Evolutionary conservation across 345 rosid genomes (phyloP).

Genomic region (Aquilaria malaccensis): DNA sequence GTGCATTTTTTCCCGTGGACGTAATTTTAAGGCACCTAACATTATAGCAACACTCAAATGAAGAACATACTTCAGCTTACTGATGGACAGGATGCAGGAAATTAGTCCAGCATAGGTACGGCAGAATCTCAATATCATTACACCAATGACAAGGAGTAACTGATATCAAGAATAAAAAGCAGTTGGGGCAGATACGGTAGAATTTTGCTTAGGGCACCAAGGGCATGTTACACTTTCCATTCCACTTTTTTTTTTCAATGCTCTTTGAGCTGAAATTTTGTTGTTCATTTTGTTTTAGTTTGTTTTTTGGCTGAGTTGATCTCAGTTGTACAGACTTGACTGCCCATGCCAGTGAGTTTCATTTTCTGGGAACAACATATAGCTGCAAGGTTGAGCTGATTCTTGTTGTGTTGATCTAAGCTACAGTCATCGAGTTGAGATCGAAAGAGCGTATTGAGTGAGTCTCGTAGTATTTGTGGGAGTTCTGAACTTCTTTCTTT

Average conservation of each 20-base stretch:
- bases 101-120: no score
- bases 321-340: constrained; percentile 11
- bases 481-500: no score
- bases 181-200: background rate
- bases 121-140: no score
- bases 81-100: no score
- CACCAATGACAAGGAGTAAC: no score
- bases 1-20: constrained; percentile 1
- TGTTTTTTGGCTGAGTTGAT: constrained; percentile 14
- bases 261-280: constrained; percentile 32
- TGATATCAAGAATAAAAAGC: constrained; percentile 3
- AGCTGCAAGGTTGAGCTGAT: no score
- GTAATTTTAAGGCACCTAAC: constrained; percentile 5
- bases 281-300: background rate
- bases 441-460: no score
- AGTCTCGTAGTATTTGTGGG: no score
- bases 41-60: constrained; percentile 12
- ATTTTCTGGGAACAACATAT: no score
- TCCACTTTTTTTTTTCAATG: constrained; percentile 16
- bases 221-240: constrained; percentile 2
- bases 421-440: no score
- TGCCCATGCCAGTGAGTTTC: no score
- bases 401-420: no score
- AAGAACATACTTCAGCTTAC: background rate
- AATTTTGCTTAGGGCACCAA: background rate